Conservation (phyloP, 257 asterid genomes). For the Petrea volubilis region DNA sequence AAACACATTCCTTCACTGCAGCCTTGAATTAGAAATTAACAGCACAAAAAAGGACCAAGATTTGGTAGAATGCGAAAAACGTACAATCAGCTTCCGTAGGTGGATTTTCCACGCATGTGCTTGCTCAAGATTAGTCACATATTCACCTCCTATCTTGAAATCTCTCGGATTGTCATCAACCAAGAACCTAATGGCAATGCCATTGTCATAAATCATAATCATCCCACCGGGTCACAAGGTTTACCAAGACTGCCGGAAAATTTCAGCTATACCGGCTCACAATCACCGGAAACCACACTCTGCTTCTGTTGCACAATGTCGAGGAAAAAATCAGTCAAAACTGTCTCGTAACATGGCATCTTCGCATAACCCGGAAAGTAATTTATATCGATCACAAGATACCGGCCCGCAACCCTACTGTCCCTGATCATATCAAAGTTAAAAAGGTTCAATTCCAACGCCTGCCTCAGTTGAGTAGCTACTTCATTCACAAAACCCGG, state of each 20-base stretch:
- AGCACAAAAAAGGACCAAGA: slow-evolving; percentile 16
- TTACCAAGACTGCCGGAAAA: not conserved
- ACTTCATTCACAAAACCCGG: slow-evolving; percentile 50
- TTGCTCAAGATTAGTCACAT: slow-evolving; percentile 7
- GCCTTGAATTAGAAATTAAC: slow-evolving; percentile 18
- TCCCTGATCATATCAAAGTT: slow-evolving; percentile 86
- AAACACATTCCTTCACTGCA: slow-evolving; percentile 23
- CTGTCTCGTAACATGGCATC: slow-evolving; percentile 62
- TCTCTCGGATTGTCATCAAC: slow-evolving; percentile 7
- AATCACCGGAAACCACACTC: slow-evolving; percentile 18
- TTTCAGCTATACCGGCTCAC: slow-evolving; percentile 9
- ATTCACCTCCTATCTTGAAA: slow-evolving; percentile 11
- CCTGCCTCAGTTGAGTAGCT: slow-evolving; percentile 57
- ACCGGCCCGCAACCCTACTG: slow-evolving; percentile 42
- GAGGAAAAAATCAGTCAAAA: slow-evolving; percentile 72
- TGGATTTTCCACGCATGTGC: slow-evolving; percentile 5
- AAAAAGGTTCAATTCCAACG: slow-evolving; percentile 64
- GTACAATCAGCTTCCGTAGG: slow-evolving; percentile 7
- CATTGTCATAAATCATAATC: not conserved
- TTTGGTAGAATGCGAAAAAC: slow-evolving; percentile 18
- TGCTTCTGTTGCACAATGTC: slow-evolving; percentile 43
- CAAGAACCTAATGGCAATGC: not conserved
- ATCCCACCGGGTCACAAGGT: not conserved
- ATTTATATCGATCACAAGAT: slow-evolving; percentile 78
- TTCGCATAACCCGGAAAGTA: slow-evolving; percentile 89